These are phyloP conservation scores for Spergularia azorica DNA, from an alignment of 179 eudicot genomes.

Conservation along the genomic window DNA sequence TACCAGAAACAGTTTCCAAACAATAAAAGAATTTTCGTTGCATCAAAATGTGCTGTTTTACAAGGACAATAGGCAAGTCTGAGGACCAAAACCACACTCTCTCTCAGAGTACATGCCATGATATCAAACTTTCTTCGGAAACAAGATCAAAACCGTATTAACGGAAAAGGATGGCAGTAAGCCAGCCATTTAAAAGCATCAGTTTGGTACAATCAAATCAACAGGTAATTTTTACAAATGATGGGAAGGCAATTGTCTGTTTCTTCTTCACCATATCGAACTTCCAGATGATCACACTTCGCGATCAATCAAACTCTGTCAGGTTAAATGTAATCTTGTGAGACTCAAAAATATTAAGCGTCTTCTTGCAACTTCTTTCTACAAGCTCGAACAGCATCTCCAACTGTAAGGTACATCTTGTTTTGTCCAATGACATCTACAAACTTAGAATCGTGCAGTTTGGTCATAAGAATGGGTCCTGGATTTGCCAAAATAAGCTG, in stretches of 20 bases:
- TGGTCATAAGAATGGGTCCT: constrained; percentile 64
- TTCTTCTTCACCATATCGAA: neutral
- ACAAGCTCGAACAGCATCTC: constrained; percentile 61
- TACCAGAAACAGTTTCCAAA: neutral
- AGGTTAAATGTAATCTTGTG: neutral
- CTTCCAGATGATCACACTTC: constrained; percentile 7
- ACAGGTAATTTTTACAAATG: neutral
- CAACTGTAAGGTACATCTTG: constrained; percentile 70
- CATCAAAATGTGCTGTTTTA: neutral
- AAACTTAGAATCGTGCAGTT: constrained; percentile 59
- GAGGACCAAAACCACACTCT: neutral
- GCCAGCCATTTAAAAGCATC: neutral
- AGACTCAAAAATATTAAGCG: constrained; percentile 10
- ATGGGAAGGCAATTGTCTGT: neutral
- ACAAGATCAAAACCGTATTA: neutral
- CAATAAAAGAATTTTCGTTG: neutral
- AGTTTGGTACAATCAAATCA: neutral
- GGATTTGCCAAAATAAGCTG: constrained; percentile 87
- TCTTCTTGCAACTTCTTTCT: constrained; percentile 20
- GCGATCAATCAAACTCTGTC: neutral
- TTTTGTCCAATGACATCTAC: constrained; percentile 51
- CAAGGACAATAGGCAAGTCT: neutral
- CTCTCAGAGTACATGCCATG: neutral
- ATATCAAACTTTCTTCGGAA: neutral
- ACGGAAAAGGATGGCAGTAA: neutral